Conservation (phyloP, 2,329 filamentous ascomycete species). For the Coniochaeta ligniaria region DNA sequence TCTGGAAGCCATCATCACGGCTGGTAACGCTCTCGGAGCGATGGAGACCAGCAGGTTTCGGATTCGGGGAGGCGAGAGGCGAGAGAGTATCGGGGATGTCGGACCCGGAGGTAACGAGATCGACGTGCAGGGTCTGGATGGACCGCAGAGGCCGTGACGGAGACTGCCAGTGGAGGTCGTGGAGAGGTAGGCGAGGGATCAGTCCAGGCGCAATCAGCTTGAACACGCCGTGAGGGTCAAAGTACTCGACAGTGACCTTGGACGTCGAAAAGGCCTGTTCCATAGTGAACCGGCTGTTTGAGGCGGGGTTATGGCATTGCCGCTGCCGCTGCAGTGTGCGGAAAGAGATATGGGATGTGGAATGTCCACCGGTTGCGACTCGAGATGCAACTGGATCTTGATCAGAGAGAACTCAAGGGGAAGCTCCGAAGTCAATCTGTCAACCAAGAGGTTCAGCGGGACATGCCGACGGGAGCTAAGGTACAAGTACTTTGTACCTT, state of each 20-base stretch:
- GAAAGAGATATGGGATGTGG: neutral
- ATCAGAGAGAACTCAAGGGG: too few relatives aligned
- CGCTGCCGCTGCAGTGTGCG: neutral
- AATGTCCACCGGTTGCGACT: neutral
- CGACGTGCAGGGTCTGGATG: constrained; percentile 86
- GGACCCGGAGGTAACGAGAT: constrained; percentile 62
- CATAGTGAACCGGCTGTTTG: constrained; percentile 39
- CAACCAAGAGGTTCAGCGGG: neutral
- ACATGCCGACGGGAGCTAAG: neutral
- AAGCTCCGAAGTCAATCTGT: too few relatives aligned
- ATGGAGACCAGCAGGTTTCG: constrained; percentile 15
- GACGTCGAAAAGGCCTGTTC: constrained; percentile 64
- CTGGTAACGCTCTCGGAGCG: constrained; percentile 21
- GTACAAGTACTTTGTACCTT: neutral
- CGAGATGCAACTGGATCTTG: neutral
- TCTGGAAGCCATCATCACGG: constrained; percentile 55
- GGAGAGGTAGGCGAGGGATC: constrained; percentile 71
- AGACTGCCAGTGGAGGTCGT: constrained; percentile 95
- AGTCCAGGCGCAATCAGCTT: constrained; percentile 73
- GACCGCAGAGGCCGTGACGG: constrained; percentile 85
- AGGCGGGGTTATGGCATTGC: constrained; percentile 20
- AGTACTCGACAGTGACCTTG: constrained; percentile 93
- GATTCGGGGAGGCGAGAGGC: constrained; percentile 25
- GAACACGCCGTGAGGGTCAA: constrained; percentile 86
- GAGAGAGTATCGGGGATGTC: constrained; percentile 31